Base-by-base conservation (phyloP, 306 rosid genomes). In the Canavalia gladiata region DNA sequence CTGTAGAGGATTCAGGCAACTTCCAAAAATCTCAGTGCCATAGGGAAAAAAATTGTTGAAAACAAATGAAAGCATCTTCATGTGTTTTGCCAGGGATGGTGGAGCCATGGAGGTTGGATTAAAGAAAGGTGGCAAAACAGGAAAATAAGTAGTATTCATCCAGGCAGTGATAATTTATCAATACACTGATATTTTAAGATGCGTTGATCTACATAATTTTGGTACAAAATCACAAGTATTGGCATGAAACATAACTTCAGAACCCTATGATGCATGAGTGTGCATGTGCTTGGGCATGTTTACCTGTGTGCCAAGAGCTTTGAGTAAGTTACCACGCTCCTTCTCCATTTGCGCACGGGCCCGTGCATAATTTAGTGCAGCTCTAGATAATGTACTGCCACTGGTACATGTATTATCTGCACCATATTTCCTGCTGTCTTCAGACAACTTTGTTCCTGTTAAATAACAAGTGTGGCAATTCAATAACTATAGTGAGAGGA, bases 261-360 rank as follows among this genome's bases (percentile, higher is more conserved):
- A 74, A 74, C 29, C 42, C 30, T 29, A 30, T 70, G 65, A 42
- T 65, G 50, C 30, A 68, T 2, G 25, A 43, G 30, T 28, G 67
- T 8, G 4, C 4, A 1, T 8, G 13, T 13, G 13, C 25, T 11
- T 46, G 68, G 43, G 42, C 1, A 31, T 72, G 13, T 56, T 55
- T 63, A 95, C 99, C 99, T 93, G 98, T 79, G 99, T 90, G 68
- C 98, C 98, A 81, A 95, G 92, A 80, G 97, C 92, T 89, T 95
- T 95, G 75, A 95, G 85, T 77, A 95, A 71, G 83, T 78, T 93
- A 13, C 98, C 99, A 11, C 90, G 92, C 81, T 95, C 98, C 89
- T 93, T 95, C 86, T 95, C 99, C 98, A 95, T 92, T 84, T 95
- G 98, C 7, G 92, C 98, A 78, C 97, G 90, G 35, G 99, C 92